These are phyloP conservation scores for Solanum commersonii DNA, from an alignment of 257 asterid genomes.

Conservation along the genomic window DNA sequence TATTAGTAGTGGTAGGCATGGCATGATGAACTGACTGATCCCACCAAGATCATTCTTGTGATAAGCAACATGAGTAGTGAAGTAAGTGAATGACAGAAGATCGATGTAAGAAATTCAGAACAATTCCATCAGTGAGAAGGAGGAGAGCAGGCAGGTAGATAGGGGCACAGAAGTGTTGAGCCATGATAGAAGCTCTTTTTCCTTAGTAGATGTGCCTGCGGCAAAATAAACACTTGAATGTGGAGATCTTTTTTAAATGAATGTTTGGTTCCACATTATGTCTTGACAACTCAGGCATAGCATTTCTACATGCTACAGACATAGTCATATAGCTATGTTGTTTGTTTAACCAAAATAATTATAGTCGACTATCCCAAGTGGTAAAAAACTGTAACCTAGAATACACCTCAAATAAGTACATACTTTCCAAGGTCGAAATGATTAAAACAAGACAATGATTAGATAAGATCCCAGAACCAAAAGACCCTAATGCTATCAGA, in stretches of 20 bases:
- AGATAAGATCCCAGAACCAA: not conserved
- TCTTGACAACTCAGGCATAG: not conserved
- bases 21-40: slow-evolving; percentile 57
- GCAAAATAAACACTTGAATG: slow-evolving; percentile 76
- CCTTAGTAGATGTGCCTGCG: slow-evolving; percentile 76
- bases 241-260: slow-evolving; percentile 19
- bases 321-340: not conserved
- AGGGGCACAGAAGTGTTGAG: slow-evolving; percentile 46
- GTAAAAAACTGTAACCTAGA: not conserved
- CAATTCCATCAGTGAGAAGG: slow-evolving; percentile 43
- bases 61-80: slow-evolving; percentile 50
- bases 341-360: not conserved
- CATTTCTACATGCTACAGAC: not conserved
- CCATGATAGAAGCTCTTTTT: slow-evolving; percentile 64
- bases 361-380: not conserved
- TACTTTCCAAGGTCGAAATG: not conserved
- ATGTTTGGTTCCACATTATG: not conserved
- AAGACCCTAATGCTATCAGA: not conserved
- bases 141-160: slow-evolving; percentile 59
- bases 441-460: not conserved
- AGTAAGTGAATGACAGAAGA: slow-evolving; percentile 35
- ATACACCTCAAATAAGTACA: not conserved
- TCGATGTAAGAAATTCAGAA: slow-evolving; percentile 51
- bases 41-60: slow-evolving; percentile 53
- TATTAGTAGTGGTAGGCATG: slow-evolving; percentile 50